Conservation (phyloP, 768 basidiomycete genomes). For the Pleurotus tuber-regium region DNA sequence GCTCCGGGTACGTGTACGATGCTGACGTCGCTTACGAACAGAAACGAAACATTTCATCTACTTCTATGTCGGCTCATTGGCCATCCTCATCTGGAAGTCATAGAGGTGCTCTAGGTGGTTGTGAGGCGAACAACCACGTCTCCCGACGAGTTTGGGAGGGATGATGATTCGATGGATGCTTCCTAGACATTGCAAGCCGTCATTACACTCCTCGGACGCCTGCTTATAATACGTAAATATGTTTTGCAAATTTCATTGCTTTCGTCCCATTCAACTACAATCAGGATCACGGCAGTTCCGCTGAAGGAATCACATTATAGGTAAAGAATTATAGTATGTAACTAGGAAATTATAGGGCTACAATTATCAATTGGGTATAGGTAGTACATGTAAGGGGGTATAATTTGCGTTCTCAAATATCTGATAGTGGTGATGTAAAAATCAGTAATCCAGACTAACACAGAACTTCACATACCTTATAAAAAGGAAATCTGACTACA, state of each 20-base stretch:
- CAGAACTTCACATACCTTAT: neutral
- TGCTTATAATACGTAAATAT: neutral
- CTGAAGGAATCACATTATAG: neutral
- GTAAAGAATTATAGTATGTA: neutral
- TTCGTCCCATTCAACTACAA: neutral
- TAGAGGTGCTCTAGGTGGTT: slow-evolving; percentile 32
- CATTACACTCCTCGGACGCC: neutral
- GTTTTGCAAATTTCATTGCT: neutral
- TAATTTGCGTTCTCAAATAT: neutral
- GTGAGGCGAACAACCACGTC: neutral
- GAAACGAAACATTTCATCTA: slow-evolving; percentile 99
- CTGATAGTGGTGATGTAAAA: slow-evolving; percentile 1
- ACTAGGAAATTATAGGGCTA: neutral
- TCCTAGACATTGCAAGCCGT: neutral
- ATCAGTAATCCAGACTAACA: neutral
- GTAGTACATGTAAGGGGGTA: neutral
- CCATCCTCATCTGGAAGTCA: slow-evolving; percentile 95
- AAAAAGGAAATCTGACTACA: neutral
- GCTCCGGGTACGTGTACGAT: neutral
- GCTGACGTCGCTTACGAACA: slow-evolving; percentile 29
- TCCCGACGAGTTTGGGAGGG: neutral
- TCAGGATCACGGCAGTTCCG: neutral
- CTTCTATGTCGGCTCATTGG: slow-evolving; percentile 92
- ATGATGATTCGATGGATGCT: slow-evolving; percentile 1
- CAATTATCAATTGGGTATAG: neutral